These are phyloP conservation scores for Cajanus cajan DNA, from an alignment of 306 rosid genomes.

Conservation along the genomic window DNA sequence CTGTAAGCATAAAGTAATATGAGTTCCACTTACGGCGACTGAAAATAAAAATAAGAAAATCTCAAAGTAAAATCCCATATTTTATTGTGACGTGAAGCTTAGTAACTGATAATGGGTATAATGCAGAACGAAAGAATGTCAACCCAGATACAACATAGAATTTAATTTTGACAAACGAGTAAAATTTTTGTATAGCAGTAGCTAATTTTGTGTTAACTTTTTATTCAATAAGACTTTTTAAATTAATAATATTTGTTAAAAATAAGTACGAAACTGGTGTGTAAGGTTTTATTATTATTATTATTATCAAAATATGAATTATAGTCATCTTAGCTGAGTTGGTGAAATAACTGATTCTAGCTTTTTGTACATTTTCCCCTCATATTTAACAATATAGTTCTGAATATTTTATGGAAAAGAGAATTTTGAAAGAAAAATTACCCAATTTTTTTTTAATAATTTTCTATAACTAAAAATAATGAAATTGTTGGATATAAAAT, in stretches of 20 bases:
- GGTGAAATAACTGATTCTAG: no score
- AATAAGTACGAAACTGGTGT: no score
- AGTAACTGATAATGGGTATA: not conserved
- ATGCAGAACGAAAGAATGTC: not conserved
- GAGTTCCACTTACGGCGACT: not conserved
- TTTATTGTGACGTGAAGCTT: not conserved
- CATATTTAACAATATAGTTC: no score
- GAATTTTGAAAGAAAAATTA: no score
- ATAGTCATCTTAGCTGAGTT: no score
- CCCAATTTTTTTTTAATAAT: no score
- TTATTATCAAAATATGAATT: no score
- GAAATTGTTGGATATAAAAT: no score
- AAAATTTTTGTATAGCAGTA: not conserved
- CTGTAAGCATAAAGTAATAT: slow-evolving; percentile 33
- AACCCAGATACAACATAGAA: not conserved
- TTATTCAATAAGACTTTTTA: not conserved
- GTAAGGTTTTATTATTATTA: no score
- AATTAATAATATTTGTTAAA: not conserved
- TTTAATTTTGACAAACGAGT: not conserved
- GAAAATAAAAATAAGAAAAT: not conserved
- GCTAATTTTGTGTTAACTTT: not conserved
- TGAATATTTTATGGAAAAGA: no score
- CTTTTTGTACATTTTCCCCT: no score
- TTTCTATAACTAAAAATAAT: no score
- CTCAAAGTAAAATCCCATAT: not conserved